Evolutionary conservation across 805 yeast species (phyloP), one percentile per base, ranked within the genome.

Genomic region (Ogataea sp.): DNA sequence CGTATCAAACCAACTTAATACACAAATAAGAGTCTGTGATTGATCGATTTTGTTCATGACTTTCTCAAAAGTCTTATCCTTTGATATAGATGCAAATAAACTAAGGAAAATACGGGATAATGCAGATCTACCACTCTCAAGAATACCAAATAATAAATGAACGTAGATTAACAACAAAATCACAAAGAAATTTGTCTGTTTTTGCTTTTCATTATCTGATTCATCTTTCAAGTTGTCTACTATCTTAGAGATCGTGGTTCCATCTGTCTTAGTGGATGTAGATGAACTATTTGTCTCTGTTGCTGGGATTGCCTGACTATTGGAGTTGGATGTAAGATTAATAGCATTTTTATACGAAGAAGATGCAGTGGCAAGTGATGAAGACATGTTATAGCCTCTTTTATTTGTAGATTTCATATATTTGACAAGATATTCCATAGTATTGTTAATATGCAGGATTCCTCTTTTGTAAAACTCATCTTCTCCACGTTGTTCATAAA

Each of bases 1-100:
- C 1, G 80, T 75, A 45, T 75, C 81, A 50, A 70, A 75, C 81
- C 81, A 75, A 1, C 78, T 68, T 14, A 75, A 50, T n/a, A 72
- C 75, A 27, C 68, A 67, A 6, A 73, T 68, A 23, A 71, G 58
- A 1, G 74, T 56, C 6, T 72, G 71, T 6, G 70, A 62, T 43
- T 73, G 75, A 47, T 71, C 73, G 17, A 71, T 73, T 32, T 61
- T 65, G 17, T 64, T 65, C 46, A 70, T 49, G 18, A 70, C 66
- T 28, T 59, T 54, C 27, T 59, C 53, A 55, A 70, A 71, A n/a
- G 67, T 62, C 17, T 55, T 50, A 42, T 73, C 75, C 36, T 62
- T 60, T 17, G 76, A 73, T 31, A 75, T 68, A 2, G 71, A 64
- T 1, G 73, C 68, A 50, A 73, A 71, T 17, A 72, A 58, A 45